A percentile compares a stretch with the other conserved stretches of the same genome.
Conservation (phyloP, 176 grass and related monocot species). For the Ensete glaucum region DNA sequence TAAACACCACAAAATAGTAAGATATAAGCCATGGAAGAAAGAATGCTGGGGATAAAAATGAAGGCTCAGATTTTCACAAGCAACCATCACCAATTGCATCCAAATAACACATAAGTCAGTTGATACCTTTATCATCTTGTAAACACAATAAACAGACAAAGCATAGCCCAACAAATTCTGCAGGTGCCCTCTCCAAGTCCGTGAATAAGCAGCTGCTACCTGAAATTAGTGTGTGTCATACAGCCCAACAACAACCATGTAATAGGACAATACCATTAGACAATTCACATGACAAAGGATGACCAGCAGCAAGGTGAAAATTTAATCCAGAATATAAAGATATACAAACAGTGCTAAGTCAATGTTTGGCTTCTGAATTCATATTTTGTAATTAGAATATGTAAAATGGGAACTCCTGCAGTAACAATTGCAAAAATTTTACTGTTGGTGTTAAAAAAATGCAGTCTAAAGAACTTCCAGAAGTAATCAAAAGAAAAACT, state of each 20-base stretch:
- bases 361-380: too few species aligned
- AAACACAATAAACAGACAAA: constrained; percentile 92
- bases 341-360: too few species aligned
- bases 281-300: not conserved
- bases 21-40: not conserved
- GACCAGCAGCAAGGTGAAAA: too few species aligned
- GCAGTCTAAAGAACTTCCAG: too few species aligned
- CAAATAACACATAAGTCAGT: not conserved
- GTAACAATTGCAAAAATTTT: too few species aligned
- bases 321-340: too few species aligned
- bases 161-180: constrained; percentile 99
- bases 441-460: too few species aligned
- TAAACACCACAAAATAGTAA: not conserved
- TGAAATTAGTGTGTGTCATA: constrained; percentile 18
- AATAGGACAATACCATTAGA: not conserved
- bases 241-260: not conserved
- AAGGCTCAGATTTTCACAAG: not conserved
- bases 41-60: not conserved
- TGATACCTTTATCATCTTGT: constrained; percentile 98
- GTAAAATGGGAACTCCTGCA: too few species aligned
- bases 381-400: too few species aligned
- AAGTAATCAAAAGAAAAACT: too few species aligned
- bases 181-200: constrained; percentile 96
- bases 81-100: not conserved
- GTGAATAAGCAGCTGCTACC: constrained; percentile 86